Evolutionary conservation across 805 yeast genomes (phyloP), one percentile per base, ranked within the genome.

Genomic region (Saccharomycopsis capsularis): DNA sequence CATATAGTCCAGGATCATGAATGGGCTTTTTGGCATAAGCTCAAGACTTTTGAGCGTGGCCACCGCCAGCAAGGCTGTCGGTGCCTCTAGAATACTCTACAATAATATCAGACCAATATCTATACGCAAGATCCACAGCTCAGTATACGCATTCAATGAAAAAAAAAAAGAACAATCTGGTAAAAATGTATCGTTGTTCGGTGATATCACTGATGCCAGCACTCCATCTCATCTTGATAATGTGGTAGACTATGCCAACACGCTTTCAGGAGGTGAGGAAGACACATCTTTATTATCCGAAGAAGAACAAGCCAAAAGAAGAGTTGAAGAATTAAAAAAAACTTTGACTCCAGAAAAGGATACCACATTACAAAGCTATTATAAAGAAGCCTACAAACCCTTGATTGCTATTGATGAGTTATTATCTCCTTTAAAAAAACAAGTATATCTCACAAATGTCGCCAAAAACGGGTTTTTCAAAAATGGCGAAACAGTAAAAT

Each of bases 171-270:
- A n/a, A n/a, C n/a, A n/a, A n/a, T n/a, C n/a, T n/a, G n/a, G n/a
- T n/a, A n/a, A n/a, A n/a, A n/a, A n/a, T n/a, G n/a, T n/a, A 62
- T 90, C 87, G 57, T 85, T 93, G 91, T 78, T 82, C 65, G 93
- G 86, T 63, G 95, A 93, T 64, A 80, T 85, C 85, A 76, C 85
- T 54, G 95, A 85, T 64, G 16, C 42, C 22, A 34, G 16, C 88
- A 85, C 76, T 84, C 73, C 57, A 79, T 78, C 74, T 82, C 30
- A 36, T 25, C 29, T 51, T 30, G 48, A 35, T 11, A 23, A 21
- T 13, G 24, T 42, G 13, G 51, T 44, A 3, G 29, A 49, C 29
- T 29, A 41, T 25, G 52, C 52, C 7, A 32, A 37, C 16, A n/a
- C n/a, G n/a, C n/a, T n/a, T n/a, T 29, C 32, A 13, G 41, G 27